Evolutionary conservation across 1,284 basidiomycete genomes (phyloP).

Genomic region (Cutaneotrichosporon cutaneum): DNA sequence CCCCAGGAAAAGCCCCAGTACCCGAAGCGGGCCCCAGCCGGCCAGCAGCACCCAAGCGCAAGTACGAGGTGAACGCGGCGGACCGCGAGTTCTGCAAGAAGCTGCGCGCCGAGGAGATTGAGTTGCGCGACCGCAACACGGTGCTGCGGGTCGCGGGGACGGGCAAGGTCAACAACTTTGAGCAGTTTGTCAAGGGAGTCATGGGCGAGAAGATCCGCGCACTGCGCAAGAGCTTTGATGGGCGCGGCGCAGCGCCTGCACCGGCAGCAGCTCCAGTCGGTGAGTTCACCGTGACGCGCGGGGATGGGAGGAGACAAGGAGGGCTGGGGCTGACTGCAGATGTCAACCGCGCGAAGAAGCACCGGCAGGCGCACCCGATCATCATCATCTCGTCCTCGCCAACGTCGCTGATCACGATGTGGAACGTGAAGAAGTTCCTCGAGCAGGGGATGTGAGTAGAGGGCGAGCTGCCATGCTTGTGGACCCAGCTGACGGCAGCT

Average conservation of each 20-base stretch:
- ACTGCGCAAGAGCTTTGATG: slow-evolving; percentile 38
- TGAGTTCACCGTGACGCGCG: too few relatives aligned
- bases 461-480: not conserved
- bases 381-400: slow-evolving; percentile 96
- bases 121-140: slow-evolving; percentile 45
- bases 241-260: slow-evolving; percentile 17
- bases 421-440: slow-evolving; percentile 91
- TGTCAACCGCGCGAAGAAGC: slow-evolving; percentile 50
- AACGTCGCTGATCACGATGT: slow-evolving; percentile 93
- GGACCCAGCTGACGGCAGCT: slow-evolving; percentile 55
- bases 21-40: slow-evolving; percentile 53
- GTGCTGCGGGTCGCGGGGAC: slow-evolving; percentile 39
- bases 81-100: slow-evolving; percentile 81
- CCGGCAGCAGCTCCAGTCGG: slow-evolving; percentile 14
- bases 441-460: slow-evolving; percentile 75
- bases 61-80: slow-evolving; percentile 71
- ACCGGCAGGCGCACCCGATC: slow-evolving; percentile 66
- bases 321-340: slow-evolving; percentile 1
- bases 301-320: not conserved
- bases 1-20: slow-evolving; percentile 30
- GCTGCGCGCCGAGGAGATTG: slow-evolving; percentile 47
- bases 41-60: slow-evolving; percentile 63
- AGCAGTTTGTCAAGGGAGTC: slow-evolving; percentile 38
- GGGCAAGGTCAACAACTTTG: slow-evolving; percentile 49
- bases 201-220: slow-evolving; percentile 48